Conservation (phyloP, 306 rosid genomes). For the Lathyrus aphaca region DNA sequence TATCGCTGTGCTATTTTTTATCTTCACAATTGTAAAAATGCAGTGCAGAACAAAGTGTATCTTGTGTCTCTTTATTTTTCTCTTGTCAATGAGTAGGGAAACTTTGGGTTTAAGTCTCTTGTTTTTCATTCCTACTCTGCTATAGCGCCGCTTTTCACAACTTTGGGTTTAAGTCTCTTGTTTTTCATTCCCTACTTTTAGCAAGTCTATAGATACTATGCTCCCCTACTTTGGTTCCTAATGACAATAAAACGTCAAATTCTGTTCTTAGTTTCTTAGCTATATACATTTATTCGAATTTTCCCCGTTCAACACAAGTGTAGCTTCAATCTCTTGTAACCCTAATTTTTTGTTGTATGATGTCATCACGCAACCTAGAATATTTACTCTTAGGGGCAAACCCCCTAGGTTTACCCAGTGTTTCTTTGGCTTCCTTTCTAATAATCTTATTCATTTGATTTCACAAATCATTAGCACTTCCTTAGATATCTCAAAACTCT, state of each 20-base stretch:
- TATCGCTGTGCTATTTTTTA: too few species aligned
- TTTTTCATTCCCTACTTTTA: background rate
- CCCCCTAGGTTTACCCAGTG: background rate
- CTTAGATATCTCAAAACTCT: background rate
- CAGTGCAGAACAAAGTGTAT: too few species aligned
- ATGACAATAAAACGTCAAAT: background rate
- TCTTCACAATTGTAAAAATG: too few species aligned
- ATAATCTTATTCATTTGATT: background rate
- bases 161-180: background rate
- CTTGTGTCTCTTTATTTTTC: too few species aligned
- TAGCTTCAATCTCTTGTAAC: background rate
- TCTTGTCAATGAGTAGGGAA: background rate
- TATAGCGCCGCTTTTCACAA: background rate
- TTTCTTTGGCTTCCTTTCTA: background rate
- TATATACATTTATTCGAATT: background rate
- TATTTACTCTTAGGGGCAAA: background rate
- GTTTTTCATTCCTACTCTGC: background rate
- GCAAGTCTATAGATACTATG: background rate
- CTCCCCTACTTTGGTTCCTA: background rate
- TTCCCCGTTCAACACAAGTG: background rate
- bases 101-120: background rate
- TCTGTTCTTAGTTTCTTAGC: background rate
- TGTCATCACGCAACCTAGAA: background rate
- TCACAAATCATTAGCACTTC: background rate
- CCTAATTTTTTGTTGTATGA: background rate